A percentile compares a stretch with the other conserved stretches of the same genome.
These are phyloP conservation scores for Pseudotulostoma volvatum DNA, from an alignment of 495 filamentous ascomycete species.

Conservation along the genomic window DNA sequence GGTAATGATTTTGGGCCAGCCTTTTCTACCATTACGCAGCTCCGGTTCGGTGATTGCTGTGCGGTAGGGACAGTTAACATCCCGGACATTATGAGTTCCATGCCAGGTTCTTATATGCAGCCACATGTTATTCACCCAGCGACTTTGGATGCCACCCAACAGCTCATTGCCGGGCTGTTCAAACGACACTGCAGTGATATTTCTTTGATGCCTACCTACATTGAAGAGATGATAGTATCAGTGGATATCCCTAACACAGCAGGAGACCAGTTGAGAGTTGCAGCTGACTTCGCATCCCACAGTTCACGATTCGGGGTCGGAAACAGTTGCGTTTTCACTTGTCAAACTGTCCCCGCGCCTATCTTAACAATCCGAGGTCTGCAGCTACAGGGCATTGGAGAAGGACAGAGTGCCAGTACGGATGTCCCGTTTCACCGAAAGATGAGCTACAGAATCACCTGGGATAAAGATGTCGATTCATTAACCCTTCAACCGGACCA, in stretches of 20 bases:
- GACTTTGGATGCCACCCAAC: slow-evolving; percentile 24
- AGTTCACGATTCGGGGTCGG: too few species aligned
- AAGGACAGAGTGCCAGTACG: slow-evolving; percentile 1
- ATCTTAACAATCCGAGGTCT: too few species aligned
- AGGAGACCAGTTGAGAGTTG: slow-evolving; percentile 10
- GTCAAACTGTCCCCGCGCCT: too few species aligned
- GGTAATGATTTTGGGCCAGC: slow-evolving; percentile 20
- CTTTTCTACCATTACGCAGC: slow-evolving; percentile 20
- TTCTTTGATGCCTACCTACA: slow-evolving; percentile 1
- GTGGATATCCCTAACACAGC: slow-evolving; percentile 10
- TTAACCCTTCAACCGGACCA: too few species aligned
- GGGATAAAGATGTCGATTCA: too few species aligned
- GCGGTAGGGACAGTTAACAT: slow-evolving; percentile 10
- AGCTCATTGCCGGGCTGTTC: slow-evolving; percentile 9
- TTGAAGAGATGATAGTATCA: slow-evolving; percentile 2
- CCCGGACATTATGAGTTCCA: slow-evolving; percentile 14
- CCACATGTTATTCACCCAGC: slow-evolving; percentile 22
- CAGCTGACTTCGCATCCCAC: too few species aligned
- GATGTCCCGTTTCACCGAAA: slow-evolving; percentile 1
- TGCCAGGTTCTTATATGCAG: slow-evolving; percentile 17
- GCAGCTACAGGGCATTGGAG: too few species aligned
- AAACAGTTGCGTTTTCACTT: too few species aligned
- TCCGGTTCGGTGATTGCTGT: slow-evolving; percentile 19
- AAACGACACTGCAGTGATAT: slow-evolving; percentile 2
- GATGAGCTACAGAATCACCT: too few species aligned